A percentile compares a stretch with the other conserved stretches of the same genome.
These are phyloP conservation scores for Aspergillus vadensis DNA, from an alignment of 2,329 filamentous ascomycete species.

Conservation along the genomic window DNA sequence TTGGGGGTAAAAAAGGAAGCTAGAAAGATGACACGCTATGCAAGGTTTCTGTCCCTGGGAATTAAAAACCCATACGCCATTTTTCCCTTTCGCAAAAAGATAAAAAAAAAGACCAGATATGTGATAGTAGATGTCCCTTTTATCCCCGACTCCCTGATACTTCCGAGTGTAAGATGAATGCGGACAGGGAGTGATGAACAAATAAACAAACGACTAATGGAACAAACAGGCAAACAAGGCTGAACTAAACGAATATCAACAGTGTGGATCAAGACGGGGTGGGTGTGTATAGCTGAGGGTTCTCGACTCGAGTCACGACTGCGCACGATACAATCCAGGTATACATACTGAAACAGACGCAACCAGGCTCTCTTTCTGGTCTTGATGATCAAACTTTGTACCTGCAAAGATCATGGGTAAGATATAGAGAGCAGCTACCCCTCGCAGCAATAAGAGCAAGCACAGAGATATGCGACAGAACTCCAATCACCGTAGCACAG, in stretches of 20 bases:
- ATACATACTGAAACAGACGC: background rate
- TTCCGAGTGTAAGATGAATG: slow-evolving; percentile 23
- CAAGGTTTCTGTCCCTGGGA: slow-evolving; percentile 7
- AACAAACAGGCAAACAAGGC: background rate
- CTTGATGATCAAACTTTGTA: too few relatives aligned
- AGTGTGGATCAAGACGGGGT: background rate
- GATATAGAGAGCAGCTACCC: background rate
- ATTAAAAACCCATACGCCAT: slow-evolving; percentile 32
- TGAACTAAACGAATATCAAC: background rate
- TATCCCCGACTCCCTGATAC: slow-evolving; percentile 26
- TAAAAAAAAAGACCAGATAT: slow-evolving; percentile 13
- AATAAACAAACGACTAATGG: slow-evolving; percentile 1
- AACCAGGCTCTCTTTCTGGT: background rate
- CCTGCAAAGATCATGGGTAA: too few relatives aligned
- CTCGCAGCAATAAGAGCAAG: background rate
- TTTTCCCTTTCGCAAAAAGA: slow-evolving; percentile 24
- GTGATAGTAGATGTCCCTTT: background rate
- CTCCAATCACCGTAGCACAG: background rate
- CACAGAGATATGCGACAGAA: background rate
- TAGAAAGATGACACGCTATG: slow-evolving; percentile 17
- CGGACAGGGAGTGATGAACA: background rate
- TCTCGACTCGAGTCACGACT: background rate
- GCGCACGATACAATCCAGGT: background rate
- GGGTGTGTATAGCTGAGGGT: slow-evolving; percentile 1
- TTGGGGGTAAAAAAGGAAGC: too few relatives aligned